A percentile compares a stretch with the other conserved stretches of the same genome.
Evolutionary conservation across 345 rosid genomes (phyloP).

Genomic region (Aurinia saxatilis): DNA sequence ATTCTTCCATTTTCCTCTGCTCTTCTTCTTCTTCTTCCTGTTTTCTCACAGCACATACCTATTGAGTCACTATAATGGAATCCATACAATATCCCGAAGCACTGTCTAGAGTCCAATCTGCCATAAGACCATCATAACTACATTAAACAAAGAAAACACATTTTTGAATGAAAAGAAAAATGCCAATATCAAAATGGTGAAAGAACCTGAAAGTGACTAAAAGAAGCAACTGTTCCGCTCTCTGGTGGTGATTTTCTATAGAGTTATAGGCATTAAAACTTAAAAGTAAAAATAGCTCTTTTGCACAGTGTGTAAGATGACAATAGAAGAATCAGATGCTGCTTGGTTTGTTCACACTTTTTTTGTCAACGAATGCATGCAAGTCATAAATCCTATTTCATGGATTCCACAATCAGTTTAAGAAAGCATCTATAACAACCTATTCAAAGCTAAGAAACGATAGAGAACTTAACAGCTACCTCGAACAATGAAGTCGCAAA

Average conservation of each 20-base stretch:
- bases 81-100: conserved; percentile 72
- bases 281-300: conserved; percentile 11
- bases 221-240: conserved; percentile 2
- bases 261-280: conserved; percentile 17
- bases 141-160: conserved; percentile 20
- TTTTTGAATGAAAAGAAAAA: not conserved
- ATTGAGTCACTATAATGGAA: conserved; percentile 76
- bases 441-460: conserved; percentile 5
- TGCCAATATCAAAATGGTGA: no score
- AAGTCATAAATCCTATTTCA: not conserved
- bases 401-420: no score
- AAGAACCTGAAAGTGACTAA: no score
- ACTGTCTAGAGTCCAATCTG: conserved; percentile 73
- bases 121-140: conserved; percentile 16
- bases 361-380: not conserved
- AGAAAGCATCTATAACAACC: no score
- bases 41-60: no score
- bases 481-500: no score
- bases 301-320: conserved; percentile 9
- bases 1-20: no score
- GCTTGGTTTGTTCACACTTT: not conserved
- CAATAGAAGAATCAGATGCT: not conserved
- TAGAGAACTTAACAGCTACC: no score
- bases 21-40: no score
- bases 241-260: conserved; percentile 22